Percentiles rank a stretch among this genome's conserved stretches.
Evolutionary conservation across 1,284 basidiomycete species (phyloP).

Genomic region (Coriolopsis trogii): DNA sequence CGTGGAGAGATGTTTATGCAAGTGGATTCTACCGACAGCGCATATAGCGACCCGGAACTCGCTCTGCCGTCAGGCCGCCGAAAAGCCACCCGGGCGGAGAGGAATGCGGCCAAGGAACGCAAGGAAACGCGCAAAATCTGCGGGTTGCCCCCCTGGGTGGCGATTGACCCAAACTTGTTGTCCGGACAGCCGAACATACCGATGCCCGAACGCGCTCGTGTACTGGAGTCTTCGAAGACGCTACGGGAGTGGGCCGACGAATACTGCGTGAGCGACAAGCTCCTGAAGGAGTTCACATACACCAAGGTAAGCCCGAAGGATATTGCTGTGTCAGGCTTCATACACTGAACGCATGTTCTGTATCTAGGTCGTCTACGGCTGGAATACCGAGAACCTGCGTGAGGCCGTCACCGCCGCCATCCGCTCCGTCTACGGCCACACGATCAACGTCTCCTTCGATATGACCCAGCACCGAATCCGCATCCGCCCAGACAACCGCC

Average conservation of each 20-base stretch:
- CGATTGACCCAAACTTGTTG: slow-evolving; percentile 16
- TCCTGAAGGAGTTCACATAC: slow-evolving; percentile 69
- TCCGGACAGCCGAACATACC: background rate
- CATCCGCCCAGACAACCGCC: slow-evolving; percentile 61
- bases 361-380: slow-evolving; percentile 62
- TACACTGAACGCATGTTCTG: background rate
- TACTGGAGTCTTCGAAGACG: slow-evolving; percentile 51
- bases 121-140: slow-evolving; percentile 20
- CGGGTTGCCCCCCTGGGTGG: slow-evolving; percentile 38
- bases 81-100: slow-evolving; percentile 29
- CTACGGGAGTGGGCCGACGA: slow-evolving; percentile 73
- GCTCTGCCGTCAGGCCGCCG: slow-evolving; percentile 10
- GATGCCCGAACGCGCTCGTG: slow-evolving; percentile 12
- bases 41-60: slow-evolving; percentile 11
- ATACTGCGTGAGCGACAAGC: slow-evolving; percentile 61
- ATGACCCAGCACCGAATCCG: slow-evolving; percentile 48
- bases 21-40: slow-evolving; percentile 25
- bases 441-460: slow-evolving; percentile 52
- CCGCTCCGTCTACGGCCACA: slow-evolving; percentile 53
- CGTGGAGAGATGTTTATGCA: slow-evolving; percentile 36
- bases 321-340: background rate
- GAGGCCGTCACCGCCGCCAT: slow-evolving; percentile 55
- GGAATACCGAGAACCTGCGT: slow-evolving; percentile 61
- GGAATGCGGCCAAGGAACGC: slow-evolving; percentile 27
- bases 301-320: slow-evolving; percentile 45